Percentiles rank a stretch among this genome's conserved stretches.
These are phyloP conservation scores for Rhizopogon roseolus DNA, from an alignment of 768 basidiomycete genomes.

Conservation along the genomic window DNA sequence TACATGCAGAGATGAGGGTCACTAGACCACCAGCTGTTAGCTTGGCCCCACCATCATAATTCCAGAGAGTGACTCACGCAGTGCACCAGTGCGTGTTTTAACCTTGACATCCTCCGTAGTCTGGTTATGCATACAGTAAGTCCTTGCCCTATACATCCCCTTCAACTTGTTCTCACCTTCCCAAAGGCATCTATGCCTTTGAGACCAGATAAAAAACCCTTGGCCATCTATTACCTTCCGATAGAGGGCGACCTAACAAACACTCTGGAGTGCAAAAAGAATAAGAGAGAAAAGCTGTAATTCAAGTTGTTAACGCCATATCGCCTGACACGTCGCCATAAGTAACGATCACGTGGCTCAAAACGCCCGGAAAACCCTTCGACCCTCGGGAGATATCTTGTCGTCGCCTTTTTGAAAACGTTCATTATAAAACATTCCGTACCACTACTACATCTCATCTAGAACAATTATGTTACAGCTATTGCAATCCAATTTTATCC, in stretches of 20 bases:
- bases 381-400: no score
- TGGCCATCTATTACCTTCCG: conserved; percentile 52
- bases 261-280: conserved; percentile 5
- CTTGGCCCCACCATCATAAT: conserved; percentile 2
- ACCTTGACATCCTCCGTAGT: conserved; percentile 99
- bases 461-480: background rate
- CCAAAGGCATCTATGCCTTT: conserved; percentile 99
- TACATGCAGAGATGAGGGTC: conserved; percentile 85
- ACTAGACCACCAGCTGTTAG: conserved; percentile 42
- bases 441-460: background rate
- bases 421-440: no score
- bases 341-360: background rate
- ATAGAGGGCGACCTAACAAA: conserved; percentile 13
- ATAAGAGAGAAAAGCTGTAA: conserved; percentile 5
- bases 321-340: background rate
- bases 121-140: conserved; percentile 36
- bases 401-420: no score
- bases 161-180: conserved; percentile 57
- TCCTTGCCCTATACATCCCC: background rate
- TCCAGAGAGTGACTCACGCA: conserved; percentile 49
- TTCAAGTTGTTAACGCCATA: background rate
- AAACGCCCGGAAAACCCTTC: background rate
- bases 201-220: conserved; percentile 68
- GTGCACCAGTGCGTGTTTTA: conserved; percentile 91
- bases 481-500: conserved; percentile 44